Conservation (phyloP, 148 eudicot species). For the Spergularia bocconei region DNA sequence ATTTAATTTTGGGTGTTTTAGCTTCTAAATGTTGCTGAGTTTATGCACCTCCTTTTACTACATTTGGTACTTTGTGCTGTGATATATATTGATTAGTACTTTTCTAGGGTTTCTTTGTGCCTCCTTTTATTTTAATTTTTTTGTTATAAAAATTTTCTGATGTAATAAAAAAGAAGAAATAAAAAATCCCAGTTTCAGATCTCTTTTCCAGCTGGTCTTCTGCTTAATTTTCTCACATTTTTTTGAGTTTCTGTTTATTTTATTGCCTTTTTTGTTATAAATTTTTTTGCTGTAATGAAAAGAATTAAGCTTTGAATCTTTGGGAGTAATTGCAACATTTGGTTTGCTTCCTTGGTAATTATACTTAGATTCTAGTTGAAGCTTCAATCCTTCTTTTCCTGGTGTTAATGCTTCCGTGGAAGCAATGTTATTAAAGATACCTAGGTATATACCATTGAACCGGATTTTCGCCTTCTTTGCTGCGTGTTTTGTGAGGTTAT, state of each 20-base stretch:
- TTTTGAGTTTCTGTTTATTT: constrained; percentile 18
- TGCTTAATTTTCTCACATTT: constrained; percentile 13
- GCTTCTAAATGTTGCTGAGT: constrained; percentile 2
- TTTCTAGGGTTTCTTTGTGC: constrained; percentile 17
- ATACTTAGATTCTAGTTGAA: constrained; percentile 17
- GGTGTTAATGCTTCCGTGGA: constrained; percentile 6
- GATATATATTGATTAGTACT: not conserved
- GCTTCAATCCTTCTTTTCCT: constrained; percentile 4
- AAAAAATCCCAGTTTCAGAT: constrained; percentile 20
- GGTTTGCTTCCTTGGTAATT: constrained; percentile 29
- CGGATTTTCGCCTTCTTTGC: not conserved
- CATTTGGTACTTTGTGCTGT: no score
- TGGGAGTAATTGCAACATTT: not conserved
- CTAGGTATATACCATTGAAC: not conserved
- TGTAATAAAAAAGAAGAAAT: not conserved
- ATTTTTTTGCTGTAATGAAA: not conserved
- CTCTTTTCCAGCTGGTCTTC: constrained; percentile 17
- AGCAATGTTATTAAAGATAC: not conserved
- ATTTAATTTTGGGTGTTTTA: not conserved
- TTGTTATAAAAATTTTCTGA: not conserved
- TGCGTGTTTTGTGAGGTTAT: not conserved
- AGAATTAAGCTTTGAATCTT: constrained; percentile 15
- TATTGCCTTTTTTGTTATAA: not conserved
- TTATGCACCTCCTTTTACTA: no score
- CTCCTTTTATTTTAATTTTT: not conserved